These are phyloP conservation scores for Juglanconis sp. DNA, from an alignment of 2,329 filamentous ascomycete species.

Conservation along the genomic window DNA sequence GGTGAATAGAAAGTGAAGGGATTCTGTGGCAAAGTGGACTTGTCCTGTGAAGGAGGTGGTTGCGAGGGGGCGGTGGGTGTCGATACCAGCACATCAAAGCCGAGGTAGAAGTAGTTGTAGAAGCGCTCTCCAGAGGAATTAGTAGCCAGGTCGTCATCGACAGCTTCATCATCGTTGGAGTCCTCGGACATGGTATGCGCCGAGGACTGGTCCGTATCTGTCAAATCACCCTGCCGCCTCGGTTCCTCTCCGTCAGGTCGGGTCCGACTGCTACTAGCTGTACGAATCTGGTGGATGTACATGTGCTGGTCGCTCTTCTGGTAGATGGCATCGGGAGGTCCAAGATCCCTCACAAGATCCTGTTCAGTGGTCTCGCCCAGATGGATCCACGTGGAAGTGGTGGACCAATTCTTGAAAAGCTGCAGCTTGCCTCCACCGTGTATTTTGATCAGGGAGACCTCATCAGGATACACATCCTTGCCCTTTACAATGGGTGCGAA, in stretches of 20 bases:
- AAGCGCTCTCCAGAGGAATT: constrained; percentile 73
- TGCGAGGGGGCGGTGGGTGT: constrained; percentile 65
- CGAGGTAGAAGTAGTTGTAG: constrained; percentile 96
- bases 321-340: constrained; percentile 91
- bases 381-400: constrained; percentile 64
- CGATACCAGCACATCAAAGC: constrained; percentile 91
- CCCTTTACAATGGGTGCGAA: constrained; percentile 66
- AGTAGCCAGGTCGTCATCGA: constrained; percentile 53
- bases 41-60: constrained; percentile 50
- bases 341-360: constrained; percentile 84
- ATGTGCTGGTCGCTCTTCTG: constrained; percentile 86
- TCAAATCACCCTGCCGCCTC: constrained; percentile 53
- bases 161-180: constrained; percentile 58
- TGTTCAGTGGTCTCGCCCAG: constrained; percentile 88
- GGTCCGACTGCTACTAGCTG: constrained; percentile 47
- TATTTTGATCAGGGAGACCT: constrained; percentile 77
- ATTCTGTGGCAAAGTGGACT: constrained; percentile 26
- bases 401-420: constrained; percentile 69
- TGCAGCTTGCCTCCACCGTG: constrained; percentile 77
- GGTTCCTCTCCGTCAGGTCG: constrained; percentile 44
- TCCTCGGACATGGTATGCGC: constrained; percentile 68
- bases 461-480: constrained; percentile 80
- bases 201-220: constrained; percentile 74
- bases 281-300: constrained; percentile 72
- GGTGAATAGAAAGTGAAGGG: constrained; percentile 41